Evolutionary conservation across 179 eudicot genomes (phyloP).

Genomic region (Vitellaria paradoxa): DNA sequence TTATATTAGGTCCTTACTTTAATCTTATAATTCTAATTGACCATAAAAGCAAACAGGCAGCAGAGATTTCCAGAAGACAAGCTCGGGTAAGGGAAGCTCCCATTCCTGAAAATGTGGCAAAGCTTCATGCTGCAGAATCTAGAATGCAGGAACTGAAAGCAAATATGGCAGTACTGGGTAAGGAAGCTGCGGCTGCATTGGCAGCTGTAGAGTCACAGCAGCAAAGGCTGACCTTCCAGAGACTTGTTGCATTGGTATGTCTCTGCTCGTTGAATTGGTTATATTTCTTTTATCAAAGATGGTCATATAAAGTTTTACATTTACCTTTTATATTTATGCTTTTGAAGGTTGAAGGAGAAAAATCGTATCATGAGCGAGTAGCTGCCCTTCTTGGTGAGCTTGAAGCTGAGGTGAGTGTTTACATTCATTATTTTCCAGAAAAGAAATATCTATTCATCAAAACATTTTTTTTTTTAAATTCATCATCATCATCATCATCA

Average conservation of each 20-base stretch:
- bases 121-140: constrained; percentile 81
- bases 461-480: background rate
- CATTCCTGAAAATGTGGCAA: constrained; percentile 73
- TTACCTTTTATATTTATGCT: background rate
- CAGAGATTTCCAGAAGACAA: constrained; percentile 78
- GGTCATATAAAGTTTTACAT: background rate
- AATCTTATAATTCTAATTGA: constrained; percentile 12
- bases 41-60: constrained; percentile 65
- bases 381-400: constrained; percentile 77
- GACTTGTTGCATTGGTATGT: constrained; percentile 80
- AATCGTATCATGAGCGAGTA: constrained; percentile 67
- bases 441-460: background rate
- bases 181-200: constrained; percentile 88
- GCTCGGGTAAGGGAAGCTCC: constrained; percentile 87
- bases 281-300: constrained; percentile 10
- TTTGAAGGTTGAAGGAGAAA: constrained; percentile 81
- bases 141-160: constrained; percentile 88
- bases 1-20: background rate
- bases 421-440: background rate
- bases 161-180: constrained; percentile 90
- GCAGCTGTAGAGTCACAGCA: constrained; percentile 91
- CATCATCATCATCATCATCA: too few relatives aligned
- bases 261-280: background rate
- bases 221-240: constrained; percentile 86
- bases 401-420: constrained; percentile 70